Evolutionary conservation across 2,329 filamentous ascomycete genomes (phyloP), one percentile per base, ranked within the genome.

Genomic region (Diaporthe caulivora): DNA sequence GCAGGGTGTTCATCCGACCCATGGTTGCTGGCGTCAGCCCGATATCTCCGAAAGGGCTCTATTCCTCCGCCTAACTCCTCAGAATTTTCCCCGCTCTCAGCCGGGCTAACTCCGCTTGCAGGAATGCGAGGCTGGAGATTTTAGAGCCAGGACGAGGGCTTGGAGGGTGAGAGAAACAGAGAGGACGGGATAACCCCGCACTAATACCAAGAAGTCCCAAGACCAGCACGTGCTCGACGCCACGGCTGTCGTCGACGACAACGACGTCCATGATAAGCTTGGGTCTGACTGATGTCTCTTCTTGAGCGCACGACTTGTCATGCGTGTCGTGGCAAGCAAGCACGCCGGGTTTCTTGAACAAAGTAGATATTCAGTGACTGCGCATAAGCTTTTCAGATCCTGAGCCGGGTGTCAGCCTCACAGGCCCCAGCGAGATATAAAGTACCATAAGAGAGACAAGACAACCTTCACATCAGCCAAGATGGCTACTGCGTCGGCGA

Each of bases 401-500:
- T 53, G 15, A 53, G n/a, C 44, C 47, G 17, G 29, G 31, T 40
- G 10, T 26, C 31, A 40, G 47, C 31, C 62, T 40, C 62, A n/a
- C 44, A 26, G 17, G 60, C 9, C 34, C 10, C 49, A 53, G 5
- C 65, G 24, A 15, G 6, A 37, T 53, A 53, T 34, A 62, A 44
- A 7, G 9, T 34, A 34, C 34, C 34, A 34, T 9, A 34, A 9
- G 9, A n/a, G n/a, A n/a, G n/a, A n/a, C n/a, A 34, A n/a, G 18
- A 26, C 40, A 13, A 26, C 13, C 37, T 34, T 31, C 10, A 8
- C 15, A 8, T 2, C 8, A 62, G 11, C n/a, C 15, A 74, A 10
- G 21, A 75, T 73, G 65, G 71, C 65, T 13, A 70, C 71, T 17
- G 55, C 70, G 31, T 58, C 64, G 37, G 73, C 73, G 6, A 67